phyloP scores from a whole-genome alignment of 192 early-diverging fungal genomes.

The Backusella liffmaniae region DNA sequence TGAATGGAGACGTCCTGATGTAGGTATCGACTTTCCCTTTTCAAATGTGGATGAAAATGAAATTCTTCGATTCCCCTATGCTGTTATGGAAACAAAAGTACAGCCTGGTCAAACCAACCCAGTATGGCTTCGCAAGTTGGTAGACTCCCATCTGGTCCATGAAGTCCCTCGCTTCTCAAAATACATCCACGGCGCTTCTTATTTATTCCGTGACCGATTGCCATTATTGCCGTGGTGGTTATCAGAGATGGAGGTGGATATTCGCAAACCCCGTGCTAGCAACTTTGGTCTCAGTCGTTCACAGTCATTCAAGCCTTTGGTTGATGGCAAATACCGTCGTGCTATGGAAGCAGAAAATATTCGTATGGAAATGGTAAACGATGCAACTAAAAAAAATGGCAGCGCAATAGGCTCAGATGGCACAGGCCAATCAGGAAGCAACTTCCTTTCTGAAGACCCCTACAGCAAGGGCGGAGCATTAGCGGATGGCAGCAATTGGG shows the following conservation, averaged over 20 bases:
- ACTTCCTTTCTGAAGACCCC: not conserved
- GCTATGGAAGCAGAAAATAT: slow-evolving; percentile 29
- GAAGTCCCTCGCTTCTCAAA: slow-evolving; percentile 52
- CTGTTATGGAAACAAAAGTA: slow-evolving; percentile 36
- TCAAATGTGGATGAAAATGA: slow-evolving; percentile 20
- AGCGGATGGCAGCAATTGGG: not conserved
- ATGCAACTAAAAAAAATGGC: not conserved
- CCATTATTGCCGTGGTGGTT: slow-evolving; percentile 52
- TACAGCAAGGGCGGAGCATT: not conserved
- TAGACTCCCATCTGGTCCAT: slow-evolving; percentile 46
- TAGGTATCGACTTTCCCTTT: slow-evolving; percentile 45
- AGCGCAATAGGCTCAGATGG: not conserved
- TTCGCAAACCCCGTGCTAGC: slow-evolving; percentile 43
- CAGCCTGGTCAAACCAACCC: slow-evolving; percentile 18
- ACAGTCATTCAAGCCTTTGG: slow-evolving; percentile 35
- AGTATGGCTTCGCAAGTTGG: slow-evolving; percentile 23
- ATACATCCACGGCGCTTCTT: slow-evolving; percentile 45
- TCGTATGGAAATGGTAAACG: slow-evolving; percentile 43
- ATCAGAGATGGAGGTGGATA: slow-evolving; percentile 53
- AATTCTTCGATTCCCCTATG: slow-evolving; percentile 37
- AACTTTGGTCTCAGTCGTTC: slow-evolving; percentile 35
- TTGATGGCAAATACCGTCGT: slow-evolving; percentile 35
- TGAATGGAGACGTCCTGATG: slow-evolving; percentile 39
- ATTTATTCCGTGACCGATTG: slow-evolving; percentile 43
- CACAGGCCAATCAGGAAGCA: not conserved